Percentiles rank a stretch among this genome's conserved stretches.
Evolutionary conservation across 306 rosid species (phyloP).

Genomic region (Heteromeles arbutifolia): DNA sequence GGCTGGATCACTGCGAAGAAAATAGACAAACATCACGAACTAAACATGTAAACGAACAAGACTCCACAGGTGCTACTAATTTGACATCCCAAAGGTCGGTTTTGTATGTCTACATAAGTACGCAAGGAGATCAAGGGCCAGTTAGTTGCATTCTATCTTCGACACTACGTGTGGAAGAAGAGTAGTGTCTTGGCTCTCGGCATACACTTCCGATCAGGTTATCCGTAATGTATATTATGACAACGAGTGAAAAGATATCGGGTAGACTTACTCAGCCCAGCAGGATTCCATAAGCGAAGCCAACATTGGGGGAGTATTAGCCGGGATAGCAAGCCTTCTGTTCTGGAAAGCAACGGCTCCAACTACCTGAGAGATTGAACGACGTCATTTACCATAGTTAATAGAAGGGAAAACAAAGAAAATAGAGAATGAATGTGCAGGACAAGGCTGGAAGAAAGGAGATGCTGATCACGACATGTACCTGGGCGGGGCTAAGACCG

Average conservation of each 20-base stretch:
- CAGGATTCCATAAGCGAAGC: conserved; percentile 88
- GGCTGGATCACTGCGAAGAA: conserved; percentile 58
- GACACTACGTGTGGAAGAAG: too few species aligned
- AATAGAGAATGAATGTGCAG: not conserved
- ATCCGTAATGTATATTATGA: too few species aligned
- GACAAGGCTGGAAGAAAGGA: not conserved
- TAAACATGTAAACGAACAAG: not conserved
- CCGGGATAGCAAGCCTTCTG: conserved; percentile 71
- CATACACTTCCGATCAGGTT: not conserved
- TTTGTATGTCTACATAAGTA: not conserved
- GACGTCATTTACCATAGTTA: not conserved
- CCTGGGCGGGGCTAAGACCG: conserved; percentile 91
- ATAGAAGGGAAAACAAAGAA: not conserved
- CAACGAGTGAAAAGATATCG: not conserved
- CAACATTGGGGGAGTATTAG: conserved; percentile 60
- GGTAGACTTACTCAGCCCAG: conserved; percentile 83
- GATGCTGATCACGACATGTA: conserved; percentile 9
- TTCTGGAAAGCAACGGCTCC: conserved; percentile 99
- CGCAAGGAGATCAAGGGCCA: not conserved
- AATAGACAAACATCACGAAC: conserved; percentile 16
- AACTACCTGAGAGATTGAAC: conserved; percentile 60
- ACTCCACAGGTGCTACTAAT: not conserved
- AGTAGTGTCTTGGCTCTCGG: too few species aligned
- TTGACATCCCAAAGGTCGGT: not conserved
- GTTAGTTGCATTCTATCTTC: not conserved